Evolutionary conservation across 2,329 filamentous ascomycete genomes (phyloP).

Genomic region (Aspergillaceae sp.): DNA sequence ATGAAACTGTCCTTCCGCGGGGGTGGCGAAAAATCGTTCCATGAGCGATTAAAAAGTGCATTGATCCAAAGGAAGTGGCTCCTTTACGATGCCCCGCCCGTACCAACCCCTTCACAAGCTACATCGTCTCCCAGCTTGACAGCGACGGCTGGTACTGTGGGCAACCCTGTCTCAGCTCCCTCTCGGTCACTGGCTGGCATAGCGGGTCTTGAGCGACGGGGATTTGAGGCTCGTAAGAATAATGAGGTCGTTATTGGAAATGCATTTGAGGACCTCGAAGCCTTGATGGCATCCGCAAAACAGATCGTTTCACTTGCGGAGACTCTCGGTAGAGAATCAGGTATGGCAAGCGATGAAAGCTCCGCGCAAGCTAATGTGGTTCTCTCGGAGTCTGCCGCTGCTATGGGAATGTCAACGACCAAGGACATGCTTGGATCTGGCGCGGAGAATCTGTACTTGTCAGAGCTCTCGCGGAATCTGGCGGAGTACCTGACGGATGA

Average conservation of each 20-base stretch:
- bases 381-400: conserved; percentile 71
- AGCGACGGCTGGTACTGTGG: conserved; percentile 15
- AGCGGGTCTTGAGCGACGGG: conserved; percentile 79
- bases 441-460: conserved; percentile 78
- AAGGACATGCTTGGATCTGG: conserved; percentile 85
- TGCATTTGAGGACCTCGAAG: conserved; percentile 92
- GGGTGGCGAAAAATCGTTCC: conserved; percentile 83
- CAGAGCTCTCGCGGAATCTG: conserved; percentile 72
- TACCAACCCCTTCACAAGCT: conserved; percentile 53
- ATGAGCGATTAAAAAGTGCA: conserved; percentile 77
- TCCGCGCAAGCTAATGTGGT: conserved; percentile 64
- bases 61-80: conserved; percentile 95
- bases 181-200: conserved; percentile 63
- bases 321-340: conserved; percentile 63
- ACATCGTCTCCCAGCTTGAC: conserved; percentile 22
- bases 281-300: conserved; percentile 94
- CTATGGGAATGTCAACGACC: conserved; percentile 82
- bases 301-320: conserved; percentile 92
- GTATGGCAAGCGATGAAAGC: conserved; percentile 49
- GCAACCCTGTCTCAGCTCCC: conserved; percentile 16
- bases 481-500: conserved; percentile 88
- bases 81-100: conserved; percentile 76
- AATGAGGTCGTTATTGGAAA: conserved; percentile 88
- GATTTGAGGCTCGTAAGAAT: conserved; percentile 76
- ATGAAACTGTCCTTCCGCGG: conserved; percentile 87